Evolutionary conservation across 2,329 filamentous ascomycete species (phyloP), one percentile per base, ranked within the genome.

Genomic region (Fusarium sp.): DNA sequence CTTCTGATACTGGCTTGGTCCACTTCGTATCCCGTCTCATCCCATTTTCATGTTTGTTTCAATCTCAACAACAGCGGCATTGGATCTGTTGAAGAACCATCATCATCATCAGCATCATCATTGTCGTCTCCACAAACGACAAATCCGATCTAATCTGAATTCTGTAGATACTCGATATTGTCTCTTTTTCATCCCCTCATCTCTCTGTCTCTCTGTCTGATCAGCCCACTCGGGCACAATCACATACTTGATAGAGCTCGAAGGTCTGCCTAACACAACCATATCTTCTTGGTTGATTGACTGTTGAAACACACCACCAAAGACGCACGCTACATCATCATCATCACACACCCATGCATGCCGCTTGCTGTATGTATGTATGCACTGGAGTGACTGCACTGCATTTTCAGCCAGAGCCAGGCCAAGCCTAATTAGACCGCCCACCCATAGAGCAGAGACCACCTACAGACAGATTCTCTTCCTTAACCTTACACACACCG

Each of bases 371-470:
- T 33, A 31, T 42, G 31, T 33, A 33, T 33, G 42, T 19, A 38
- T 42, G 25, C 63, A 65, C 65, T 68, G 57, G 57, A 57, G 41
- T 44, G 41, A 44, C 39, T 56, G 38, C 64, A 66, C 65, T 69
- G 64, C 66, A 52, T 69, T 69, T 69, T 69, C 56, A 66, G 64
- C 45, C 68, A 62, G 56, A 69, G 55, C 41, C 68, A 58, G 51
- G 66, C 68, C 68, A 68, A 65, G 65, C 69, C 66, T 73, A 63
- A 73, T 73, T 71, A 60, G 69, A 68, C 65, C 42, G 64, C 57
- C 67, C 70, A 71, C 61, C 70, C 70, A 71, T 62, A 55, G 51
- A 42, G 35, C 51, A 54, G 35, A 38, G 51, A 54, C 35, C 51
- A 54, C 33, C 37, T 21, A 54, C 51, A 57, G 41, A 39, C 18